Evolutionary conservation across 2,329 filamentous ascomycete species (phyloP), one percentile per base, ranked within the genome.

Genomic region (Fusarium poae): DNA sequence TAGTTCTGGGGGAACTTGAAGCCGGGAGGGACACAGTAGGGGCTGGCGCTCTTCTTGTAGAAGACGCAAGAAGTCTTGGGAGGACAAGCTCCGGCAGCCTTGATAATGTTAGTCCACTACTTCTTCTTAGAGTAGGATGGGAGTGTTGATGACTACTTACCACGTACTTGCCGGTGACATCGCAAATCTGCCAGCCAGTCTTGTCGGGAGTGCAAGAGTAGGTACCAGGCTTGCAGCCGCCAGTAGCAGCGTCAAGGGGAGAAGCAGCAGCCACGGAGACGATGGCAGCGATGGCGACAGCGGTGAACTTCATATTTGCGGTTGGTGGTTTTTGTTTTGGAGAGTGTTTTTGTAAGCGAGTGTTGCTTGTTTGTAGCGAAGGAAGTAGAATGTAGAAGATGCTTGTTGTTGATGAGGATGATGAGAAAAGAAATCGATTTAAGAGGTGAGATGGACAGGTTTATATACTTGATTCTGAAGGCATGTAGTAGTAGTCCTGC

Each of bases 21-120:
- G 50, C 65, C 62, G 35, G 76, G 70, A 15, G 77, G 77, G 9
- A 81, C 75, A 52, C 79, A 81, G 77, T 81, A 81, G 62, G 79
- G 79, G 76, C 77, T 79, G 48, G 63, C 51, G 73, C 74, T 81
- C 40, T 67, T 35, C 73, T 39, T 37, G 30, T 77, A 74, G 75
- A 80, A 81, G 73, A 76, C 75, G 74, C 79, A 81, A 37, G 68
- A 37, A 18, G 78, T 79, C 51, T 78, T 67, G 62, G 77, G 78
- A 15, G 78, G 78, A 63, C 79, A 81, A 54, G 61, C 55, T 13
- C 79, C 79, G 23, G 71, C 76, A 52, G 62, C 73, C 79, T 81
- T 25, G 8, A 2, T 12, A 20, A n/a, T 54, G 15, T 59, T 10
- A 52, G 62, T n/a, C 25, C 30, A 9, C 1, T 12, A 15, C 5